Conservation (phyloP, 208 protist genomes). For the Herpetomonas muscarum region DNA sequence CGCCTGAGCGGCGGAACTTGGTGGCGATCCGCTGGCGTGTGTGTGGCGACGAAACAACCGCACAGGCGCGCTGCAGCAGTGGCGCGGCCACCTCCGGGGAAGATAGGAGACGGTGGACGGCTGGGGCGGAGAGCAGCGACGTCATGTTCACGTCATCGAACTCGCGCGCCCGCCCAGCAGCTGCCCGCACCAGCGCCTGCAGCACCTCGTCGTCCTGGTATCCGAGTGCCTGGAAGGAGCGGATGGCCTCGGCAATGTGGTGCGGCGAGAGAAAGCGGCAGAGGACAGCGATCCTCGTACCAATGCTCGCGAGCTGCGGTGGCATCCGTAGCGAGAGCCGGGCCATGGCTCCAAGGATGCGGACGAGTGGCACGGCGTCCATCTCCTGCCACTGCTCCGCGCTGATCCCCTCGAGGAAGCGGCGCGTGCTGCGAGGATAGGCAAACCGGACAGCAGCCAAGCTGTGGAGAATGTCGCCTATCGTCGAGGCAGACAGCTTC, state of each 20-base stretch:
- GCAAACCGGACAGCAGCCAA: constrained; percentile 67
- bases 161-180: constrained; percentile 30
- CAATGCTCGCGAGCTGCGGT: constrained; percentile 31
- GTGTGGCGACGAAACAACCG: constrained; percentile 35
- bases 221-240: constrained; percentile 59
- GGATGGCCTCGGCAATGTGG: constrained; percentile 58
- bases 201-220: constrained; percentile 48
- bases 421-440: constrained; percentile 63
- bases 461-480: constrained; percentile 73
- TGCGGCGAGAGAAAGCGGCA: constrained; percentile 52
- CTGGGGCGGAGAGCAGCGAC: constrained; percentile 59
- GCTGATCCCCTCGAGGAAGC: constrained; percentile 52
- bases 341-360: constrained; percentile 50
- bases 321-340: constrained; percentile 58
- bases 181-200: constrained; percentile 45
- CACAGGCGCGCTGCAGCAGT: constrained; percentile 50
- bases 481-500: constrained; percentile 51
- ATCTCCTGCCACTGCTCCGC: constrained; percentile 79
- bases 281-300: constrained; percentile 35
- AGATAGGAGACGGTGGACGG: constrained; percentile 58
- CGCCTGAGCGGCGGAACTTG: constrained; percentile 35
- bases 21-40: constrained; percentile 49
- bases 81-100: constrained; percentile 48
- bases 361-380: constrained; percentile 67
- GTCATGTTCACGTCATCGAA: constrained; percentile 64